phyloP scores from a whole-genome alignment of 108 stramenopile species.

The Bacterosira constricta region DNA sequence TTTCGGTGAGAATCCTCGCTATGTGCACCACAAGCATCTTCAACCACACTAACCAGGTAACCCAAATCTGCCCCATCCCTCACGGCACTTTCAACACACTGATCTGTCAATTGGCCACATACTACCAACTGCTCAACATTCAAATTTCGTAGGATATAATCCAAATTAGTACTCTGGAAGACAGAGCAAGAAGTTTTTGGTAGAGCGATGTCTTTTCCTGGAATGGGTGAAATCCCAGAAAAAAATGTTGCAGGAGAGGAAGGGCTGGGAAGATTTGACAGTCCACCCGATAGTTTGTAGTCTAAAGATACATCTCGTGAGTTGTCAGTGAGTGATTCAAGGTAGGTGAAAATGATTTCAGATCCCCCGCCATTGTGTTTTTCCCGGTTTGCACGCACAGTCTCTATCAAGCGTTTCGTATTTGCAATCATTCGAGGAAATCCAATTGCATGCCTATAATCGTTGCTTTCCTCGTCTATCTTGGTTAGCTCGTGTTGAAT shows the following conservation, averaged over 20 bases:
- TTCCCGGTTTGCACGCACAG: slow-evolving; percentile 52
- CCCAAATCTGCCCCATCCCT: slow-evolving; percentile 83
- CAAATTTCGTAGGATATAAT: slow-evolving; percentile 68
- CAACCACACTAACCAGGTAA: slow-evolving; percentile 70
- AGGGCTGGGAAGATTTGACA: slow-evolving; percentile 48
- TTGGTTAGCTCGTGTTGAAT: slow-evolving; percentile 63
- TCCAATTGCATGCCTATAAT: slow-evolving; percentile 42
- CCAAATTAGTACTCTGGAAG: slow-evolving; percentile 71
- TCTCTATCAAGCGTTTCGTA: slow-evolving; percentile 46
- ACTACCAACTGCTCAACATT: slow-evolving; percentile 69
- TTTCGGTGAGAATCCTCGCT: slow-evolving; percentile 47
- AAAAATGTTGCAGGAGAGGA: slow-evolving; percentile 44
- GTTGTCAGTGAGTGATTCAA: slow-evolving; percentile 65
- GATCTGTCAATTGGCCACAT: slow-evolving; percentile 76
- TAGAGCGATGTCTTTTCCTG: slow-evolving; percentile 63
- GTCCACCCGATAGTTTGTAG: slow-evolving; percentile 73
- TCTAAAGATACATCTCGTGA: slow-evolving; percentile 69
- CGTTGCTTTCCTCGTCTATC: slow-evolving; percentile 21
- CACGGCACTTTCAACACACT: slow-evolving; percentile 78
- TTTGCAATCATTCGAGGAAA: slow-evolving; percentile 64
- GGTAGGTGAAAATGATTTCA: slow-evolving; percentile 77
- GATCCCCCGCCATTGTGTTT: slow-evolving; percentile 24
- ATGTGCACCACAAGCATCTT: slow-evolving; percentile 77
- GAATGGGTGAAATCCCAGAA: slow-evolving; percentile 40
- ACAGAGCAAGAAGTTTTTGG: slow-evolving; percentile 79